Base-by-base conservation (phyloP, 768 basidiomycete genomes). In the Nevesoporus exiguus region DNA sequence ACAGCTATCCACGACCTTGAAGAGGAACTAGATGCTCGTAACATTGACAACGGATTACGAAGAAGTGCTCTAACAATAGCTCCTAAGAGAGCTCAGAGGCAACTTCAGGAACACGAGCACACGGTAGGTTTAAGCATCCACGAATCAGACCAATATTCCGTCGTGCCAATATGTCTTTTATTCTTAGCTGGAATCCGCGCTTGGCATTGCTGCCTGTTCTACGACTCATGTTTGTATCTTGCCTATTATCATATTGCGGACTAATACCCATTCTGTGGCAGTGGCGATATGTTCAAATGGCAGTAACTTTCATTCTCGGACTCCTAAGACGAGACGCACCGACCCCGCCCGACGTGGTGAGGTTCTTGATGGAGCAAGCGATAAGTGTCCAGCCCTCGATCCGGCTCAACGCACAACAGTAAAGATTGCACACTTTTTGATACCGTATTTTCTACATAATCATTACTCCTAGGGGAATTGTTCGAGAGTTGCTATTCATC, bases 281-380 rank as follows among this genome's bases (percentile, higher is more conserved):
- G 90, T 92, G 90, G 90, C 78, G 89, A 72, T 92, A 92, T 67
- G 76, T 84, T 0, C 85, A 90, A 75, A 84, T 83, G 61, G 85
- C 89, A 8, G 68, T 77, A 29, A 79, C 78, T 31, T 85, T 88
- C 63, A 66, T 91, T 42, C 74, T 72, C 29, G 75, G 79, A 36
- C 74, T 90, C 29, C 73, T 90, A 50, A 79, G 85, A 61, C 76
- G 88, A 65, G 88, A 93, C 61, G 67, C 70, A 27, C 70, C 77
- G 10, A 75, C 81, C 17, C 67, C 80, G 3, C 73, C 84, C 14
- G 77, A 77, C 4, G 67, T 85, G 5, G 80, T 82, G 1, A 76
- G 69, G 56, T 85, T 90, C 66, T 82, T 92, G 67, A 73, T 88
- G 60, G 75, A 77, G 51, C 81, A 87, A 59, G 77, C 79, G 13